Base-by-base conservation (phyloP, 2,329 filamentous ascomycete genomes). In the Pseudocercospora vitis region DNA sequence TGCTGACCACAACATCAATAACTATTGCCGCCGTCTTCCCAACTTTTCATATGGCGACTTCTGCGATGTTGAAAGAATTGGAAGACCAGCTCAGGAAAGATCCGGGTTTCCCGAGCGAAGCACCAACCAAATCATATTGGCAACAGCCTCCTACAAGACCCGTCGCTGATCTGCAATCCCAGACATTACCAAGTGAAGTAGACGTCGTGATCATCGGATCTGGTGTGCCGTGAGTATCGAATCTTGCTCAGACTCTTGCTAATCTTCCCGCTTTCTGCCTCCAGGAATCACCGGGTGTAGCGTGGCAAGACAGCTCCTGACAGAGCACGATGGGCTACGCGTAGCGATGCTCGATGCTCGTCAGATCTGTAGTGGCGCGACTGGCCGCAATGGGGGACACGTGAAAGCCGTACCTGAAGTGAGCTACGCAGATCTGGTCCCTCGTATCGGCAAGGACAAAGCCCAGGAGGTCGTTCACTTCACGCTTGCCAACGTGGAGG, bases 201-300 rank as follows among this genome's bases (percentile, higher is more conserved):
- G 56, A 59, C 37, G 47, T 59, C 9, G 44, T 63, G 19, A 60
- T 63, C 29, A 61, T 63, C 19, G 60, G 60, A 3, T 61, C 58
- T 33, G 37, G 37, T 42, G 37, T 21, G 18, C 21, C 2, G n/a
- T n/a, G n/a, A n/a, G n/a, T n/a, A n/a, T n/a, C n/a, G n/a, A n/a
- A n/a, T n/a, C n/a, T n/a, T n/a, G n/a, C n/a, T n/a, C 21, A 14
- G 12, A 42, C 6, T 11, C 16, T 2, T 8, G 18, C 37, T 42
- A 12, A 42, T 26, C 21, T 24, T 12, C n/a, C 37, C 1, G 2
- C n/a, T 12, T 26, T 26, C 11, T 24, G n/a, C 12, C 37, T 7
- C 18, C 37, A 42, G 60, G 60, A 9, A 57, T 63, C 26, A 58
- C 54, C 5, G 56, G 53, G 3, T 56, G 54, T 23, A 55, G 54